Conservation (phyloP, 805 yeast species). For the Candida tibetensis region DNA sequence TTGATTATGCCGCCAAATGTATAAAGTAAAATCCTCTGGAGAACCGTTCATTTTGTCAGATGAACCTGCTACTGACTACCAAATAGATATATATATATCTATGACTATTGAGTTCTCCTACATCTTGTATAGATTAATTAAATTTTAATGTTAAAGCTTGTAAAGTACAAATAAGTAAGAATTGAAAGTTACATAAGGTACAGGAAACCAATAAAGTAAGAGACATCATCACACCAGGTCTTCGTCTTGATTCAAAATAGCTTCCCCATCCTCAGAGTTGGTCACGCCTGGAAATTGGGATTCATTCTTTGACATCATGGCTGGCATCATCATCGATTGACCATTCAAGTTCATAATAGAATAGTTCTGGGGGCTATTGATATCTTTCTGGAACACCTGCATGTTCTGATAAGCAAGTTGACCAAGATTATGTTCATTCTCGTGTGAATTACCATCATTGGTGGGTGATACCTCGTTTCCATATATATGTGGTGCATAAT, state of each 20-base stretch:
- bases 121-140: not conserved
- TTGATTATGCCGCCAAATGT: conserved; percentile 68
- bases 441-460: conserved; percentile 7
- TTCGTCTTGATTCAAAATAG: conserved; percentile 1
- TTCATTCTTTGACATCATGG: conserved; percentile 6
- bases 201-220: not conserved
- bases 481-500: conserved; percentile 20
- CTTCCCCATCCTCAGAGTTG: conserved; percentile 2
- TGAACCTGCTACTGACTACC: no score
- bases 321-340: conserved; percentile 11
- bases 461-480: conserved; percentile 16
- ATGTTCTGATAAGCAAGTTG: conserved; percentile 11
- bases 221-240: conserved; percentile 1
- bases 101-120: no score
- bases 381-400: conserved; percentile 3
- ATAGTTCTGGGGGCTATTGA: conserved; percentile 7
- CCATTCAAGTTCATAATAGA: conserved; percentile 10
- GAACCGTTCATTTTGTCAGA: no score
- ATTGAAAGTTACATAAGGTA: not conserved
- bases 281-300: not conserved
- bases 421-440: conserved; percentile 2
- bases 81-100: no score
- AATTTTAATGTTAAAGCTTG: not conserved
- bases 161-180: not conserved
- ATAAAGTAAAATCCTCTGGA: no score